Base-by-base conservation (phyloP, 192 early-diverging fungal genomes). In the Linnemannia schmuckeri region DNA sequence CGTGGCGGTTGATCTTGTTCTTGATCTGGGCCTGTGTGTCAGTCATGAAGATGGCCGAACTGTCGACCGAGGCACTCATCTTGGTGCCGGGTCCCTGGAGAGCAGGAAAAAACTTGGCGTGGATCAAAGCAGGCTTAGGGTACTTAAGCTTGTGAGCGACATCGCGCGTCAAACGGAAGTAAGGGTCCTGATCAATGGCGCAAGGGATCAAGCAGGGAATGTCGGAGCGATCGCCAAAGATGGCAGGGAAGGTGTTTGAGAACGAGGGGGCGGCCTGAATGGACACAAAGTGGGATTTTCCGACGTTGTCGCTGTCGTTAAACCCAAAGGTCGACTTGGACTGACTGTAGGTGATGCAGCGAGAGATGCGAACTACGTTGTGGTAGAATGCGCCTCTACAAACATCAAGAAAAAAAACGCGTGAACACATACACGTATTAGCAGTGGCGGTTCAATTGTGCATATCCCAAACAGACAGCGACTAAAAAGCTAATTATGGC, bases 181-280 rank as follows among this genome's bases (percentile, higher is more conserved):
- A 99, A 70, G 98, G 98, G 85, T 99, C 98, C 89, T 99, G 98
- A 88, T 99, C 98, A 86, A 99, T 98, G 63, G 97, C 98, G 83
- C 97, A 99, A 35, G 98, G 98, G 80, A 99, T 99, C 90, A 99
- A 90, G 87, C 96, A 97, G 7, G 98, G 98, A 79, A 99, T 94
- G 81, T 99, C 97, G 55, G 88, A 92, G 81, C 95, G 96, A 30
- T 83, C 83, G 40, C 98, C 98, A 91, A 99, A 99, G 74, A 99
- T 99, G 70, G 95, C 92, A 22, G 98, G 98, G 92, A 99, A 99
- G 7, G 95, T 91, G 89, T 97, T 98, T 81, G 96, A 97, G 85
- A 99, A 96, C 8, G 98, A 96, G 15, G 98, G 98, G 4, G 98
- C 96, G 17, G 96, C 95, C 92, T 99, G 97, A 47, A 99, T 89